These are phyloP conservation scores for Bipolaris zeicola DNA, from an alignment of 2,329 filamentous ascomycete genomes.

Conservation along the genomic window DNA sequence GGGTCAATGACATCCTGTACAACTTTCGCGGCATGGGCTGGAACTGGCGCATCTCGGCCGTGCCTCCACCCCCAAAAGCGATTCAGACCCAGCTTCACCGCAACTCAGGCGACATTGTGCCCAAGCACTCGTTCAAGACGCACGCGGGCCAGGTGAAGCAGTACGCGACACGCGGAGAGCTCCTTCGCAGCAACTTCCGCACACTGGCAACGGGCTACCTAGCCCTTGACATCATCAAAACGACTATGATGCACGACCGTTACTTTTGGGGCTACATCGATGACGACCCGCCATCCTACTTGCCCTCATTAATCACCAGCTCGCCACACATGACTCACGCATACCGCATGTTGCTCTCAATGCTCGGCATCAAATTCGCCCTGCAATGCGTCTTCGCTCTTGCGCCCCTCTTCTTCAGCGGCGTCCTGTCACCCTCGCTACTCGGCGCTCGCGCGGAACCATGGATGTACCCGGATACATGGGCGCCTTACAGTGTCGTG, in stretches of 20 bases:
- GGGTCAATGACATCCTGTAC: conserved; percentile 62
- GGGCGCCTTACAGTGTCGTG: conserved; percentile 60
- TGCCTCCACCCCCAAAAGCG: conserved; percentile 52
- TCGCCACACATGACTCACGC: conserved; percentile 54
- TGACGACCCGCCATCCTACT: conserved; percentile 53
- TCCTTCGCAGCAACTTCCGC: conserved; percentile 43
- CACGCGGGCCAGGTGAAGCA: conserved; percentile 46
- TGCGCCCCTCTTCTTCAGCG: conserved; percentile 64
- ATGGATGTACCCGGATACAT: conserved; percentile 67
- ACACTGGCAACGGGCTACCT: conserved; percentile 65
- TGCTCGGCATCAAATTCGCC: conserved; percentile 63
- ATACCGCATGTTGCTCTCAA: conserved; percentile 63
- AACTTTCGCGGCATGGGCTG: conserved; percentile 66
- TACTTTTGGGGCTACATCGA: conserved; percentile 69
- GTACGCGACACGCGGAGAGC: conserved; percentile 40
- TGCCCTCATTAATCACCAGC: conserved; percentile 52
- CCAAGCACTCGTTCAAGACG: conserved; percentile 27
- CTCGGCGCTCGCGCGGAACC: conserved; percentile 65
- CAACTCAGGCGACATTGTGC: conserved; percentile 26
- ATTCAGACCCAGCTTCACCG: conserved; percentile 47
- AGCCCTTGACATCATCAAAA: conserved; percentile 71
- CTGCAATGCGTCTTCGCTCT: conserved; percentile 66
- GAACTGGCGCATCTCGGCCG: conserved; percentile 61
- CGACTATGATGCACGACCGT: conserved; percentile 73
- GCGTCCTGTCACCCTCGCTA: conserved; percentile 62